Evolutionary conservation across 2,329 filamentous ascomycete genomes (phyloP), one percentile per base, ranked within the genome.

Genomic region (Alternaria gansuensis): DNA sequence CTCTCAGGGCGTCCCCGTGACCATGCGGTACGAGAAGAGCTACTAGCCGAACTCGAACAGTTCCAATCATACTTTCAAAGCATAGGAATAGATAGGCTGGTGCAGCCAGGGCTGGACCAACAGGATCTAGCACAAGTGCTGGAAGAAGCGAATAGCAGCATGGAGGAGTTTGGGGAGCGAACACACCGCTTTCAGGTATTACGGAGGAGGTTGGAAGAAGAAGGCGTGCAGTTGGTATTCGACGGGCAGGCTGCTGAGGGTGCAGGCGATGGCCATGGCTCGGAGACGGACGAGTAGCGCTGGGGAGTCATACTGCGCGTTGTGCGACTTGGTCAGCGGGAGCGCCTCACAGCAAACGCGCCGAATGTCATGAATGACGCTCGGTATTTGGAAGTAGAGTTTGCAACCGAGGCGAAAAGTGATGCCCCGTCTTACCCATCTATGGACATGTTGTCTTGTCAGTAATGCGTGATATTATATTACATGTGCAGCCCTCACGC

Each of bases 131-230:
- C 66, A 10, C 53, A 52, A 0, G 64, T 65, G 23, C 46, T 75
- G 23, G 60, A 64, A n/a, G 58, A 63, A 13, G 65, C 63, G 21
- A 69, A 69, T 3, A 69, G 65, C 10, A 68, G 45, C 8, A 41
- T 70, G 17, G 59, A 69, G 0, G 73, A 77, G 52, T 77, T 75
- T 31, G 60, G 66, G 43, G 51, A 63, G 44, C 73, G 73, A 23
- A 68, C 67, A 13, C 67, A 70, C 40, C 59, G 66, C 24, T 67
- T 74, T 34, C 63, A 69, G 50, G 34, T 50, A 1, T 54, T 73
- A 13, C 49, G 67, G 23, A 54, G 40, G 21, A 36, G 65, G 40
- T 39, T 75, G 51, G 63, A 66, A 48, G 64, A 73, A 10, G 58
- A 69, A 29, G 73, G 74, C 1, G 65, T 74, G 11, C 59, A 71